These are phyloP conservation scores for Medakamo hakoo DNA, from an alignment of 139 green algal species.

Conservation along the genomic window DNA sequence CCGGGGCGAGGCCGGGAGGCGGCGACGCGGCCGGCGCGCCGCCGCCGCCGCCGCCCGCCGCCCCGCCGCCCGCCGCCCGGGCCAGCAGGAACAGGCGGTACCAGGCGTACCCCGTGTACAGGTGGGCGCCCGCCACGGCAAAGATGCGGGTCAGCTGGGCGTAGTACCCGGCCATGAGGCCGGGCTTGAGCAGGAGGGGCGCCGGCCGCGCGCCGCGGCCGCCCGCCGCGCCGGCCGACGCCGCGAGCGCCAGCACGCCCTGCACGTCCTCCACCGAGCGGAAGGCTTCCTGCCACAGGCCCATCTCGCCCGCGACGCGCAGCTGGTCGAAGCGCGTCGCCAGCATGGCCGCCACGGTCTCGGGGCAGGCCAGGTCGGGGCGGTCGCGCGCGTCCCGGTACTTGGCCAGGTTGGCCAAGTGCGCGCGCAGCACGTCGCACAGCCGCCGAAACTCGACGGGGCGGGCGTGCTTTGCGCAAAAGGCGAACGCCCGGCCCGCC, in stretches of 20 bases:
- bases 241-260: constrained; percentile 55
- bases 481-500: constrained; percentile 61
- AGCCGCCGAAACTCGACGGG: constrained; percentile 93
- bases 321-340: constrained; percentile 96
- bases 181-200: too few relatives aligned
- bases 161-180: constrained; percentile 94
- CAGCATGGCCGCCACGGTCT: constrained; percentile 80
- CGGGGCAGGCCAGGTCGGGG: constrained; percentile 75
- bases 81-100: constrained; percentile 2
- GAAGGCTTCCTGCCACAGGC: constrained; percentile 98
- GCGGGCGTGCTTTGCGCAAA: constrained; percentile 95
- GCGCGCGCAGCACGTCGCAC: constrained; percentile 96
- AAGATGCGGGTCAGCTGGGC: constrained; percentile 81
- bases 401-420: constrained; percentile 91
- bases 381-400: constrained; percentile 63
- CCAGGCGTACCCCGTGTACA: constrained; percentile 90
- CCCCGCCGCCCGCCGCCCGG: not conserved
- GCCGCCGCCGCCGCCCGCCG: constrained; percentile 4
- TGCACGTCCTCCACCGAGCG: constrained; percentile 97
- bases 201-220: too few relatives aligned
- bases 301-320: constrained; percentile 59
- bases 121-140: constrained; percentile 59
- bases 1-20: constrained; percentile 31
- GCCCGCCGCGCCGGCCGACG: constrained; percentile 61
- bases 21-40: not conserved